Evolutionary conservation across 176 grass and related monocot species (phyloP).

Genomic region (Cymbopogon citratus): DNA sequence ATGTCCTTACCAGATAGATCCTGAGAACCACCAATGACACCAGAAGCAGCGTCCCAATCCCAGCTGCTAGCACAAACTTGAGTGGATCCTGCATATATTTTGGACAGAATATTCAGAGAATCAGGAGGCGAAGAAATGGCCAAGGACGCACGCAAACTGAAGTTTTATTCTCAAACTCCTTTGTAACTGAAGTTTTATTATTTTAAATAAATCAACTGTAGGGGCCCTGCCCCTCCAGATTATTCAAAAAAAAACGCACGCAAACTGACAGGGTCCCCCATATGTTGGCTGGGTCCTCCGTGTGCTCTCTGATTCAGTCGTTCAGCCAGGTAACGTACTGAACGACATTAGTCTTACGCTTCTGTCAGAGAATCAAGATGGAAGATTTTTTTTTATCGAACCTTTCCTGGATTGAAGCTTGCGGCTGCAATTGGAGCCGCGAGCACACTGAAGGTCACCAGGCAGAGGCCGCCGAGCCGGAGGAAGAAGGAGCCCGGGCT

Average conservation of each 20-base stretch:
- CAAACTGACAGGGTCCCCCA: too few species aligned
- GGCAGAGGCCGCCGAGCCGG: constrained; percentile 65
- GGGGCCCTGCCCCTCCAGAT: too few species aligned
- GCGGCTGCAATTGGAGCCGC: constrained; percentile 79
- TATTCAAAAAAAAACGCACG: too few species aligned
- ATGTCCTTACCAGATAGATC: constrained; percentile 65
- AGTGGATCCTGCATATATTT: constrained; percentile 64
- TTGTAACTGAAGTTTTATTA: too few species aligned
- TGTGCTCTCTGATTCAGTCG: background rate
- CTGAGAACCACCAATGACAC: constrained; percentile 74
- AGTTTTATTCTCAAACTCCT: too few species aligned
- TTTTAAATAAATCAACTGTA: too few species aligned
- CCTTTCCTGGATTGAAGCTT: constrained; percentile 81
- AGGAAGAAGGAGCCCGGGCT: constrained; percentile 67
- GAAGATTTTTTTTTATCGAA: background rate
- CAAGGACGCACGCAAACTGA: background rate
- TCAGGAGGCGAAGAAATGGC: background rate
- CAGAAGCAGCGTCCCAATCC: constrained; percentile 77
- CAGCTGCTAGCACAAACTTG: constrained; percentile 76
- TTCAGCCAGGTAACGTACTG: background rate
- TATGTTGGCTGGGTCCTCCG: background rate
- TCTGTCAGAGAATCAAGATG: background rate
- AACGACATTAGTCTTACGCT: background rate
- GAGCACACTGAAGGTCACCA: constrained; percentile 70
- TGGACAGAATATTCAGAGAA: background rate